Conservation (phyloP, 2,329 filamentous ascomycete genomes). For the Biscogniauxia marginata region DNA sequence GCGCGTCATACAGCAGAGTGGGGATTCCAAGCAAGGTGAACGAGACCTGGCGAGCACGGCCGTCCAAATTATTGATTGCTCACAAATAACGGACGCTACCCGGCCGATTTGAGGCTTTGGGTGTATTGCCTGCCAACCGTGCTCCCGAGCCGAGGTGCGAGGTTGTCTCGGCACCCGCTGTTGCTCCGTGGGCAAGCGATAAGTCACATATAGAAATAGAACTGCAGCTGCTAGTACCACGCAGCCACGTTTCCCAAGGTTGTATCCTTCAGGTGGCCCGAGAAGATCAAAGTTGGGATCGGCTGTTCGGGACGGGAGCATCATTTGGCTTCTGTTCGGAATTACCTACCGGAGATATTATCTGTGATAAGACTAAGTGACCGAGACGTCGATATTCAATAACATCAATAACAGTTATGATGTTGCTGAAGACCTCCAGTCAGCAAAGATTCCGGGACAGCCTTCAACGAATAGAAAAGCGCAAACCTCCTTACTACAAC, state of each 20-base stretch:
- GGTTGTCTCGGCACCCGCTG: neutral
- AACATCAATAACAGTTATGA: neutral
- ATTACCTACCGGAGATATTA: neutral
- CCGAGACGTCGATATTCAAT: neutral
- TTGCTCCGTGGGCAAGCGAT: neutral
- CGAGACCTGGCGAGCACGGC: neutral
- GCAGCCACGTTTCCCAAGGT: too few relatives aligned
- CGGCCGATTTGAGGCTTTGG: neutral
- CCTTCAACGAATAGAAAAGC: too few relatives aligned
- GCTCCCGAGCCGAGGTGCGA: neutral
- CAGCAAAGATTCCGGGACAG: too few relatives aligned
- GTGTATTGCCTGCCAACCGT: neutral
- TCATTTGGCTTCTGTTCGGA: neutral
- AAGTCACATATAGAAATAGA: neutral
- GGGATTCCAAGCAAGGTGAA: neutral
- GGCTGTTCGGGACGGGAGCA: neutral
- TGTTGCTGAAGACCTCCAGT: neutral
- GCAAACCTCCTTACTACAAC: too few relatives aligned
- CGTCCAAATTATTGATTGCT: neutral
- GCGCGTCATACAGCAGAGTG: neutral
- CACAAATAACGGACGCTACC: neutral
- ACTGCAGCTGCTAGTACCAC: neutral
- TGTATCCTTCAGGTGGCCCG: neutral
- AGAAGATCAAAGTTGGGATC: neutral
- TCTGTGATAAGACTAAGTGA: neutral